Conservation (phyloP, 2,329 filamentous ascomycete genomes). For the Rhexocercosporidium sp. region DNA sequence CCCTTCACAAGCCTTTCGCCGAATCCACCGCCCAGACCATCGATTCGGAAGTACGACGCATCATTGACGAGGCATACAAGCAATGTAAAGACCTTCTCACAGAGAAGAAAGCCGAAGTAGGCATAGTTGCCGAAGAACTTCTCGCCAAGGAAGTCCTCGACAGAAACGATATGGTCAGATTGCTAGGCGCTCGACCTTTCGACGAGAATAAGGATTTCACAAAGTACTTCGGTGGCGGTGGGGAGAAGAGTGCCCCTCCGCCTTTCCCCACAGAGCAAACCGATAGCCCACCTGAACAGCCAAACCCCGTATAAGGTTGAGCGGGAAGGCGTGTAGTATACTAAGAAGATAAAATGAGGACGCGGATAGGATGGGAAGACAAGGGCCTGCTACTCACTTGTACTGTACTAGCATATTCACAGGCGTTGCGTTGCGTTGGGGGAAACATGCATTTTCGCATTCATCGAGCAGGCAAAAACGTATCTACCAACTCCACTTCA, state of each 20-base stretch:
- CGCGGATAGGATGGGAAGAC: neutral
- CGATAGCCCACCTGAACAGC: constrained; percentile 34
- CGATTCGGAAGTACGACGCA: constrained; percentile 87
- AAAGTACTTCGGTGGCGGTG: constrained; percentile 82
- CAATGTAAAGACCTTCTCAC: constrained; percentile 84
- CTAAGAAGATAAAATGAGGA: neutral
- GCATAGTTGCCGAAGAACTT: constrained; percentile 90
- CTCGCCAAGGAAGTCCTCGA: constrained; percentile 89
- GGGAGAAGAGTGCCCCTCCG: constrained; percentile 61
- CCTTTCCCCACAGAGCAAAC: constrained; percentile 53
- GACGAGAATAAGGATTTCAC: constrained; percentile 84
- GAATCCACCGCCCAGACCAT: constrained; percentile 93
- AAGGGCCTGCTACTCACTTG: neutral
- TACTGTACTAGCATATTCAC: constrained; percentile 15
- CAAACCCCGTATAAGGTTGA: constrained; percentile 15
- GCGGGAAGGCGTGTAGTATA: neutral
- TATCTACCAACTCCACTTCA: constrained; percentile 17
- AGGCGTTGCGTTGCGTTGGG: constrained; percentile 16
- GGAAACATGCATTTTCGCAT: constrained; percentile 3
- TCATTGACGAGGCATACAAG: constrained; percentile 91
- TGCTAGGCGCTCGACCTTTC: constrained; percentile 85
- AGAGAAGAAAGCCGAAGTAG: constrained; percentile 87
- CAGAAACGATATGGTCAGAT: constrained; percentile 88
- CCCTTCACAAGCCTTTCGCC: constrained; percentile 92
- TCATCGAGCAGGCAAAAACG: neutral